Evolutionary conservation across 2,329 filamentous ascomycete species (phyloP), one percentile per base, ranked within the genome.

Genomic region (Clonostachys rhizophaga): DNA sequence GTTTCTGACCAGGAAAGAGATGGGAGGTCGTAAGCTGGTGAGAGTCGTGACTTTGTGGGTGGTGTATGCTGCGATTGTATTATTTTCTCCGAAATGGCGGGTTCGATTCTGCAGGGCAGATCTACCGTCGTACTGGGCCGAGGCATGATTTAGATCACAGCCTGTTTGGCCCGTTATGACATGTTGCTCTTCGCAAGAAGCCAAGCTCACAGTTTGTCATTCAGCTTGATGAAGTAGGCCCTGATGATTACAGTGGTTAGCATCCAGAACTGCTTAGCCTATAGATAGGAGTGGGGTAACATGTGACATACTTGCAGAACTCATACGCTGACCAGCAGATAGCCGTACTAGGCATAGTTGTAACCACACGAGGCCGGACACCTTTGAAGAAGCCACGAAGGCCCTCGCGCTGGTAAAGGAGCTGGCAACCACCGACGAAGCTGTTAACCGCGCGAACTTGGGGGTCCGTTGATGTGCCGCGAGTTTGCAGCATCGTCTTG

Each of bases 291-390:
- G 40, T 8, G 24, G 24, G 34, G 24, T 40, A 40, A 20, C n/a
- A 40, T 40, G 37, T 20, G 18, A 70, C 79, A 59, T 68, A 84
- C 82, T 86, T 86, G 56, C 79, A 85, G 52, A 82, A 82, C 59
- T 86, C 82, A 56, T 86, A 86, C 33, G 81, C 81, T 37, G 82
- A 94, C 94, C 94, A 99, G 77, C 94, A 99, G 62, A 99, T 99
- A n/a, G 94, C 94, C 34, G 94, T 99, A 71, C 91, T 96, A 17
- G 94, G 94, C 87, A 97, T 97, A 2, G 94, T 96, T 11, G 91
- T 96, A 52, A 99, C 84, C 43, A 99, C 86, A 60, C 94, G 80
- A 42, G 94, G 94, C 58, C 88, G 85, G 63, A 96, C 81, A 40
- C 94, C 94, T 63, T 95, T 91, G 72, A 96, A 91, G 70, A 97